Evolutionary conservation across 2,329 filamentous ascomycete species (phyloP), one percentile per base, ranked within the genome.

Genomic region (Plenodomus tracheiphilus): DNA sequence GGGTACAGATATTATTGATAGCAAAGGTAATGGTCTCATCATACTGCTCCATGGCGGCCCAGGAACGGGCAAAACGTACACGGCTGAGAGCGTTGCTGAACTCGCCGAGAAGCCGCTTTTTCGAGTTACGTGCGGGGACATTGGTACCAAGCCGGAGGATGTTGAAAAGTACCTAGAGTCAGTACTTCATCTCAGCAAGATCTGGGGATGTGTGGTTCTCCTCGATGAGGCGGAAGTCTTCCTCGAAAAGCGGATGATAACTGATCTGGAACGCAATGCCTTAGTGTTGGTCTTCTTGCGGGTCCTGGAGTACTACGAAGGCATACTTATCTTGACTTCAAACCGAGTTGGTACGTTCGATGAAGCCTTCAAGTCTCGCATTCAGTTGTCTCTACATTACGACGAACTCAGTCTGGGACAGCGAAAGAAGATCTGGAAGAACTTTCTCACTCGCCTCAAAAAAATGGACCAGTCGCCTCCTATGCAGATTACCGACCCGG

Each of bases 171-270:
- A 71, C 17, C 67, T 82, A 3, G 68, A 75, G 32, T 63, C 70
- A 16, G 73, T 80, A 11, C 62, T 79, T 4, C 68, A 74, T 20
- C 75, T 80, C 64, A 69, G 73, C 44, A 73, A 73, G 0, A 71
- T 68, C 39, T 81, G 78, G 78, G 74, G 75, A n/a, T 76, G 76
- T 18, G 72, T 81, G 6, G 62, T 81, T 0, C 70, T 81, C 0
- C 68, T 81, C 2, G 78, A 80, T 57, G 77, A 81, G 54, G 77
- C 75, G 6, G 76, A 78, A n/a, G 54, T 65, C 2, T 64, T 63
- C 39, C 46, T 61, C 1, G 56, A 58, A 32, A 34, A 57, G 37
- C 39, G 58, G 4, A 48, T 28, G 0, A 43, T 51, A 7, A 39
- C 38, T 11, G 58, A 64, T 36, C 46, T 63, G 2, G 39, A 53